Evolutionary conservation across 805 yeast genomes (phyloP), one percentile per base, ranked within the genome.

Genomic region (Nakazawaea siamensis): DNA sequence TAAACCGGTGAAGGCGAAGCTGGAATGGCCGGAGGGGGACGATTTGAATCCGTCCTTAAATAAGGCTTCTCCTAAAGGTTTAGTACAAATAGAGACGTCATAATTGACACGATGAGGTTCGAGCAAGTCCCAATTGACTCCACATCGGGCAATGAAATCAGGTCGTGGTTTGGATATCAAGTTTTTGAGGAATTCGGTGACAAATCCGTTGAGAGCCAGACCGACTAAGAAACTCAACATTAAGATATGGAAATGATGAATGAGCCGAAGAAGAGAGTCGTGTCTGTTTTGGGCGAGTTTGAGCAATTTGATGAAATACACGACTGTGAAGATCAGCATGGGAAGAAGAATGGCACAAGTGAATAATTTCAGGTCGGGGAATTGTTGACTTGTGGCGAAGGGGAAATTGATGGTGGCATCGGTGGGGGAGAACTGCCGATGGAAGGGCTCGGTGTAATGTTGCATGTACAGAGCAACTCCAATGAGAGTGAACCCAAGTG

Each of bases 81-180:
- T 49, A 2, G 61, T 42, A 42, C 66, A 61, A 1, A 54, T 42
- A 2, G 47, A 44, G 7, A 46, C 29, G 20, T 49, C 47, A 35
- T 46, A 48, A 68, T 57, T 24, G 55, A 19, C 43, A 5, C 23
- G 23, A 13, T 30, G 14, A 8, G 31, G 32, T 11, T 38, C 24
- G 4, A 29, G 11, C n/a, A 10, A 62, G 57, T 29, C 65, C 38
- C 54, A 51, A 25, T 60, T 60, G 5, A 94, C 92, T n/a, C 68
- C 59, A 55, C 97, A 88, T 44, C 97, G 67, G 6, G 81, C 81
- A 39, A 90, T 58, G 51, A 87, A 84, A 57, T 88, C 97, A 0
- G 97, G 97, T 45, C 97, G 68, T 35, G 79, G 80, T 52, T 94
- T 74, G 1, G 95, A 95, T 32, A 88, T 73, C 66, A 80, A 70